A percentile compares a stretch with the other conserved stretches of the same genome.
Evolutionary conservation across 75 land plant genomes (phyloP).

Genomic region (Selaginella tamariscina): DNA sequence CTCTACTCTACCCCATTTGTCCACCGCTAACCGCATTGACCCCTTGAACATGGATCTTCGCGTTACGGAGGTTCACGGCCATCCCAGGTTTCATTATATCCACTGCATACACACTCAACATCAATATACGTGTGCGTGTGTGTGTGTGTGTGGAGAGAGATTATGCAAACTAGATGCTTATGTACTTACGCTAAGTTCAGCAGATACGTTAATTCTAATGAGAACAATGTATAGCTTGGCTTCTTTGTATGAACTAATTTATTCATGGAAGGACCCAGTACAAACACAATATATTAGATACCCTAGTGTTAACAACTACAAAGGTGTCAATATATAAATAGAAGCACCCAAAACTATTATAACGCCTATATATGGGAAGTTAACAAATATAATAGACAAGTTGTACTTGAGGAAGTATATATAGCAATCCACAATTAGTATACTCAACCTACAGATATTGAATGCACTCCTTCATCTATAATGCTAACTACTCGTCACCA

Average conservation of each 20-base stretch:
- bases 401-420: too few species aligned
- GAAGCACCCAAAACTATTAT: not conserved
- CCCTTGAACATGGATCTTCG: constrained; percentile 14
- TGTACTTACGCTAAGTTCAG: not conserved
- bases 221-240: too few species aligned
- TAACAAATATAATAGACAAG: too few species aligned
- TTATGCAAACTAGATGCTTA: not conserved
- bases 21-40: constrained; percentile 9
- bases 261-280: not conserved
- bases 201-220: too few species aligned
- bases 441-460: too few species aligned
- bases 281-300: not conserved
- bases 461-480: too few species aligned
- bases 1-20: constrained; percentile 12
- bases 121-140: not conserved
- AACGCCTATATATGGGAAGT: not conserved
- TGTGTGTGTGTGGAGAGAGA: not conserved
- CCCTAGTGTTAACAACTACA: too few species aligned
- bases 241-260: not conserved
- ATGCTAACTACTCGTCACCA: too few species aligned
- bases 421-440: too few species aligned
- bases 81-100: constrained; percentile 8
- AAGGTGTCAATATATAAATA: too few species aligned
- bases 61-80: not conserved
- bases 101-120: not conserved